Percentiles rank a stretch among this genome's conserved stretches.
Evolutionary conservation across 495 filamentous ascomycete genomes (phyloP).

Genomic region (Apodospora peruviana): DNA sequence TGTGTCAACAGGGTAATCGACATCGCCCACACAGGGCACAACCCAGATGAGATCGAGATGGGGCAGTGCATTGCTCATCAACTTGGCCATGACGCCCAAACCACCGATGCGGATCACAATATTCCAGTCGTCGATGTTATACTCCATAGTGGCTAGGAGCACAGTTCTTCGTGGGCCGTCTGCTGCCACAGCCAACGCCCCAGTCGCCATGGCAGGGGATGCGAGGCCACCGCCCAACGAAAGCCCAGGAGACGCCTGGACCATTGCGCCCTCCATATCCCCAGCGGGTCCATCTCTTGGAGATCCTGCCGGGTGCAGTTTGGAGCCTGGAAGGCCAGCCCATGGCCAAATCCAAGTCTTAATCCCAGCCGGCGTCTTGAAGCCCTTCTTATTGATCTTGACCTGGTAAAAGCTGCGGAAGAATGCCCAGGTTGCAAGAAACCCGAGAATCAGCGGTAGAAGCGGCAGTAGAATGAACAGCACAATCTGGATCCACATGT

Average conservation of each 20-base stretch:
- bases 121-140: conserved; percentile 64
- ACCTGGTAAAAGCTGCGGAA: conserved; percentile 56
- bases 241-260: neutral
- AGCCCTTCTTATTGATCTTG: conserved; percentile 53
- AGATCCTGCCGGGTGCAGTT: neutral
- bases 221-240: neutral
- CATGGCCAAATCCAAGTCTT: conserved; percentile 1
- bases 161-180: conserved; percentile 32
- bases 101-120: conserved; percentile 69
- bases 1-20: conserved; percentile 55
- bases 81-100: conserved; percentile 61
- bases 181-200: neutral
- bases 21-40: conserved; percentile 61
- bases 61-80: conserved; percentile 63
- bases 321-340: conserved; percentile 1
- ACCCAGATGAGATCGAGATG: conserved; percentile 69
- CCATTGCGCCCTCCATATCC: neutral
- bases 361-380: conserved; percentile 42
- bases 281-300: neutral
- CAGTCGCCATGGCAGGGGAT: neutral
- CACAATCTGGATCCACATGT: conserved; percentile 45
- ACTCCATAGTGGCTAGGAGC: conserved; percentile 63
- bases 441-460: conserved; percentile 47
- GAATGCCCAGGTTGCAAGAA: conserved; percentile 48
- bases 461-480: conserved; percentile 51